Conservation (phyloP, 306 rosid species). For the Lablab purpureus region DNA sequence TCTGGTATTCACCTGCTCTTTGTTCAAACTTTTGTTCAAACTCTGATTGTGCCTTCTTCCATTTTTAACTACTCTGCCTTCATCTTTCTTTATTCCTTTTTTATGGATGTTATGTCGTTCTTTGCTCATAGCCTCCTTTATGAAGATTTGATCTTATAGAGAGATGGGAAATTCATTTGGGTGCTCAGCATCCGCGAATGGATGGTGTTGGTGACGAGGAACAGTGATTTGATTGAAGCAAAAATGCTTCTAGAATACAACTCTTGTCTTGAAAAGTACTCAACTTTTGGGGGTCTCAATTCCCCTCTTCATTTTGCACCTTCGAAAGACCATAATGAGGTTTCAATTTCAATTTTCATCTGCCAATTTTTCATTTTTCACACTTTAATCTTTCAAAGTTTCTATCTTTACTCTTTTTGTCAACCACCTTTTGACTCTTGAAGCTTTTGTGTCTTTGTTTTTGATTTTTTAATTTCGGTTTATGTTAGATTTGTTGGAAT, state of each 20-base stretch:
- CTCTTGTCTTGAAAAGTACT: slow-evolving; percentile 88
- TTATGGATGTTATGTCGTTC: background rate
- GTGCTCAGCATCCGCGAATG: slow-evolving; percentile 95
- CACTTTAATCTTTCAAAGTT: slow-evolving; percentile 1
- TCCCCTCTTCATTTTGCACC: slow-evolving; percentile 99
- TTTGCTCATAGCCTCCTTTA: background rate
- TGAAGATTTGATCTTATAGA: slow-evolving; percentile 13
- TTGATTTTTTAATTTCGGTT: slow-evolving; percentile 2
- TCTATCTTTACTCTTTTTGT: slow-evolving; percentile 8
- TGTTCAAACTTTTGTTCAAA: no score
- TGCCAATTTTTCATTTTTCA: background rate
- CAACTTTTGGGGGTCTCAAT: slow-evolving; percentile 95
- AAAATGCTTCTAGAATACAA: slow-evolving; percentile 90
- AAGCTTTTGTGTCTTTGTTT: background rate
- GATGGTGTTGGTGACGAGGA: slow-evolving; percentile 94
- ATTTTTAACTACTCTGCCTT: no score
- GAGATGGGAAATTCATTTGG: slow-evolving; percentile 97
- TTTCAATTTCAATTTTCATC: slow-evolving; percentile 14
- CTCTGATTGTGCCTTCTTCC: no score
- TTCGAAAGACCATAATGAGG: slow-evolving; percentile 99
- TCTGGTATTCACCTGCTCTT: no score
- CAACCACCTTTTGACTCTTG: background rate
- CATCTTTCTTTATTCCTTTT: no score
- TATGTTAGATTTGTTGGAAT: no score
- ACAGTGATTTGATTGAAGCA: slow-evolving; percentile 93